These are phyloP conservation scores for Steccherinum ochraceum DNA, from an alignment of 768 basidiomycete genomes.

Conservation along the genomic window DNA sequence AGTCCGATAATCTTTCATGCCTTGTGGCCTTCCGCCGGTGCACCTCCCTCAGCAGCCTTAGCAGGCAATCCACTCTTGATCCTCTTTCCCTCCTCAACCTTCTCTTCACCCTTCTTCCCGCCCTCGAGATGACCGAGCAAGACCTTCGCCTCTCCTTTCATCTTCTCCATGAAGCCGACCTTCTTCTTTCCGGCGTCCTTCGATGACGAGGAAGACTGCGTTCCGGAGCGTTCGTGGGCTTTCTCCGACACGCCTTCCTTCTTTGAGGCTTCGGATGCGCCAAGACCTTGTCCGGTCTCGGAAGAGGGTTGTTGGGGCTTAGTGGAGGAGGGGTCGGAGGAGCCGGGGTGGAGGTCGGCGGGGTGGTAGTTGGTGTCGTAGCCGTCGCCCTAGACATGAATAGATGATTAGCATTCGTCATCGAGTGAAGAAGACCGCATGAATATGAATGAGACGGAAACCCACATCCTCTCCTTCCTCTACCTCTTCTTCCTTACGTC, in stretches of 20 bases:
- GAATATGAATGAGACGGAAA: too few relatives aligned
- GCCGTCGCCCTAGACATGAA: slow-evolving; percentile 19
- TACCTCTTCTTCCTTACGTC: slow-evolving; percentile 9
- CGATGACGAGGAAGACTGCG: background rate
- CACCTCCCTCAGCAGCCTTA: too few relatives aligned
- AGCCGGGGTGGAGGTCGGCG: slow-evolving; percentile 16
- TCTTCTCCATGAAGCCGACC: slow-evolving; percentile 24
- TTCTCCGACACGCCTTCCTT: slow-evolving; percentile 12
- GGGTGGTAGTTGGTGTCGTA: slow-evolving; percentile 24
- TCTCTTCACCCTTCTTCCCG: slow-evolving; percentile 19
- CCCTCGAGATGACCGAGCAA: slow-evolving; percentile 23
- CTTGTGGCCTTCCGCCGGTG: too few relatives aligned
- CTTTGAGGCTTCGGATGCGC: slow-evolving; percentile 2
- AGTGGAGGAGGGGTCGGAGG: background rate
- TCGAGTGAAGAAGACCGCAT: too few relatives aligned
- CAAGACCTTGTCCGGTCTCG: background rate
- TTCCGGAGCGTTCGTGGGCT: slow-evolving; percentile 4
- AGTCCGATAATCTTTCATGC: too few relatives aligned
- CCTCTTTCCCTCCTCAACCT: slow-evolving; percentile 21
- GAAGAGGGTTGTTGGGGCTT: background rate
- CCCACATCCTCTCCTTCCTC: background rate
- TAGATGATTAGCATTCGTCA: too few relatives aligned
- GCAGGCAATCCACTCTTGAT: slow-evolving; percentile 15
- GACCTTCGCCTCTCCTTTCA: slow-evolving; percentile 26
- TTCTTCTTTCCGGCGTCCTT: slow-evolving; percentile 16